Evolutionary conservation across 331 rosid species (phyloP), one percentile per base, ranked within the genome.

Genomic region (Ulmus americana): DNA sequence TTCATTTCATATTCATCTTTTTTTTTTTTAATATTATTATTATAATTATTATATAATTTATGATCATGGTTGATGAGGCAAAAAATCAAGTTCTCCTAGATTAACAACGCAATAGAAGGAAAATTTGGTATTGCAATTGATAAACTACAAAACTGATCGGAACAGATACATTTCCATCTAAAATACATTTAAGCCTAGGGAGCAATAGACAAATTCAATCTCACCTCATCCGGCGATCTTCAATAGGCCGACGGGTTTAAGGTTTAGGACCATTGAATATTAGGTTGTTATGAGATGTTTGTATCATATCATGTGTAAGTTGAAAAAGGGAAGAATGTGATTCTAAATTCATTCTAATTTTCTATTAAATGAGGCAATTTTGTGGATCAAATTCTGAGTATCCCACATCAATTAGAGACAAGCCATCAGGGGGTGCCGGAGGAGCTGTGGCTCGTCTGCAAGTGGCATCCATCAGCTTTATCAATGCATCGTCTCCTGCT

Each of bases 381-480:
- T 56, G 22, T 0, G 68, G 66, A 41, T 84, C 76, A 56, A 94
- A 94, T 43, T 87, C 97, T 13, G 75, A 47, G 70, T 87, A 94
- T 16, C 98, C 97, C 7, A 89, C 95, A 77, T 87, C 87, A 61
- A 85, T 95, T 42, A 89, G 91, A 66, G 91, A 85, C 39, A 92
- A 80, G 64, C 97, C 98, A 45, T 86, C 87, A 42, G 98, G 85
- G 39, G 98, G 98, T 57, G 98, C 95, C 10, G 98, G 97, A 20
- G 98, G 98, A 51, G 97, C 97, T 55, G 97, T 92, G 62, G 97
- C 98, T 6, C 97, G 91, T 76, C 98, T 73, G 65, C 97, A 87
- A 0, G 95, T 83, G 52, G 98, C 98, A 58, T 85, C 87, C 87
- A 85, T 79, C 73, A 92, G 84, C 81, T 76, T 82, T 56, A 89